Conservation (phyloP, 768 basidiomycete species). For the Neoboletus magnificus region DNA sequence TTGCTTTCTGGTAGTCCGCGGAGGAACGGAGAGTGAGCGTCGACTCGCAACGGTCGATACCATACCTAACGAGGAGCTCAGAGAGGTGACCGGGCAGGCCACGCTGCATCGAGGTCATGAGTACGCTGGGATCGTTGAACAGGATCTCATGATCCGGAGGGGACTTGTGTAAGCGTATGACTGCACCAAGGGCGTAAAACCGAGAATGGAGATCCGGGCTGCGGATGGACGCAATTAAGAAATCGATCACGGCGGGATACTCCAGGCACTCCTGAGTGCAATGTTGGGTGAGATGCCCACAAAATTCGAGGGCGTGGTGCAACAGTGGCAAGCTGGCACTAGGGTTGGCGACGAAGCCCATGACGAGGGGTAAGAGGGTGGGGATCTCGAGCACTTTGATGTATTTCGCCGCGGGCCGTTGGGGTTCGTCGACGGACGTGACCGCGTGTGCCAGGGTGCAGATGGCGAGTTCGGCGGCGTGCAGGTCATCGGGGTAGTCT, state of each 20-base stretch:
- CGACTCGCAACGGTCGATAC: constrained; percentile 45
- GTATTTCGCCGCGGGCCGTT: constrained; percentile 35
- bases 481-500: constrained; percentile 48
- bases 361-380: constrained; percentile 41
- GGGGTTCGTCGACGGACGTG: constrained; percentile 40
- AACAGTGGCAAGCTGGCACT: constrained; percentile 40
- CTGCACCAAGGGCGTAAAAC: constrained; percentile 48
- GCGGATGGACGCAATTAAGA: constrained; percentile 55
- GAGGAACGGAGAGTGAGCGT: constrained; percentile 40
- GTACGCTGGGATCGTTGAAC: constrained; percentile 45
- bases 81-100: constrained; percentile 46
- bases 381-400: constrained; percentile 42
- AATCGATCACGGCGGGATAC: constrained; percentile 42
- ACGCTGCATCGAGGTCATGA: constrained; percentile 41
- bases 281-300: constrained; percentile 43
- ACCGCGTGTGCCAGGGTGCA: constrained; percentile 52
- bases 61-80: constrained; percentile 49
- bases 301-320: constrained; percentile 50
- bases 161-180: constrained; percentile 47
- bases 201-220: constrained; percentile 53
- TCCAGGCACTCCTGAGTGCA: constrained; percentile 43
- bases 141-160: constrained; percentile 45
- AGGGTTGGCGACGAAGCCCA: constrained; percentile 45
- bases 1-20: constrained; percentile 48
- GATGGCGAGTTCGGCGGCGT: constrained; percentile 48